These are phyloP conservation scores for Kodamaea derodonti DNA, from an alignment of 1,139 yeast genomes.

Conservation along the genomic window DNA sequence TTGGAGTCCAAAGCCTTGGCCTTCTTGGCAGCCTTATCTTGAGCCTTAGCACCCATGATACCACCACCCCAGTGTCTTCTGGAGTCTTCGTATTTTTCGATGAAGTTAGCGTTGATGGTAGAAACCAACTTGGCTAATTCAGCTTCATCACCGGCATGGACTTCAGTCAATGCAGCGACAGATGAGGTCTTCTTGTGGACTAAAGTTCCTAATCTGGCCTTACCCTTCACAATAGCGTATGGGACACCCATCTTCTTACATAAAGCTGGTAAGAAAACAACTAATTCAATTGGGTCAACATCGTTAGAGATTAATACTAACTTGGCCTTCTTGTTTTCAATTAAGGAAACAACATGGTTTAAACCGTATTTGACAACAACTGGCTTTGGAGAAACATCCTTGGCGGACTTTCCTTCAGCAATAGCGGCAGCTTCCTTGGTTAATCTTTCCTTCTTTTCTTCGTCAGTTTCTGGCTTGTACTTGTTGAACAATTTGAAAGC, in stretches of 20 bases:
- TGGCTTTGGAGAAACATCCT: constrained; percentile 95
- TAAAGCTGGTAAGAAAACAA: constrained; percentile 93
- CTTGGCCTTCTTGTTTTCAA: constrained; percentile 98
- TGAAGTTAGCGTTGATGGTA: constrained; percentile 88
- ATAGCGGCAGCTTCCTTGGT: constrained; percentile 98
- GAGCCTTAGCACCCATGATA: constrained; percentile 90
- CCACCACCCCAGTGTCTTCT: constrained; percentile 99
- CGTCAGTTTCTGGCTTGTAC: constrained; percentile 96
- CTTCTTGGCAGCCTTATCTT: constrained; percentile 57
- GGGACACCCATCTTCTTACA: constrained; percentile 99
- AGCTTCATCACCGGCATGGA: constrained; percentile 88
- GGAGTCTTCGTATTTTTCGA: constrained; percentile 87
- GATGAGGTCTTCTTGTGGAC: constrained; percentile 97
- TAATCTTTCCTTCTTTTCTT: constrained; percentile 98
- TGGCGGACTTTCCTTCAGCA: constrained; percentile 95
- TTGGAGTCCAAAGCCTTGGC: constrained; percentile 31
- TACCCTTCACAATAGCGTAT: constrained; percentile 97
- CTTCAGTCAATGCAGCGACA: constrained; percentile 96
- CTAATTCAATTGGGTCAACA: constrained; percentile 98
- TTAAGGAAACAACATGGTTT: constrained; percentile 94
- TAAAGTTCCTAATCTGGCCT: constrained; percentile 96
- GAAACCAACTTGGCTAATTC: constrained; percentile 89
- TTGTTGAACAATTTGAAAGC: constrained; percentile 95
- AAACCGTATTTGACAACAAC: constrained; percentile 95
- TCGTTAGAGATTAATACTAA: constrained; percentile 96